Evolutionary conservation across 441 rosid genomes (phyloP), one percentile per base, ranked within the genome.

Genomic region (Gossypium gossypioides): DNA sequence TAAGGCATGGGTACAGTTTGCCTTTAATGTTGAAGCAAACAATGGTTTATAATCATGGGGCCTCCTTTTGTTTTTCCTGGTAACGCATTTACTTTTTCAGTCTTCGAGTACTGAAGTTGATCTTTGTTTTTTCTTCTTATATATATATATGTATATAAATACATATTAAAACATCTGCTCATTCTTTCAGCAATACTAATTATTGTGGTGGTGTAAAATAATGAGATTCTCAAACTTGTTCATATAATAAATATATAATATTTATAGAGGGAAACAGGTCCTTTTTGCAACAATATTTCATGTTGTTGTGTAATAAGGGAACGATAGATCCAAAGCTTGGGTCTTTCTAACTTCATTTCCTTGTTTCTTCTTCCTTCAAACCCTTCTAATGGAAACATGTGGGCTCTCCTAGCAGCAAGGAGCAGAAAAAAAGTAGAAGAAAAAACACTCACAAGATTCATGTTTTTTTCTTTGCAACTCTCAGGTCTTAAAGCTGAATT

Each of bases 251-350:
- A 13, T 51, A 16, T 16, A 16, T 51, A 51, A 32, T 15, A 25
- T 6, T n/a, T 12, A 59, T 60, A 3, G 1, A 32, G 32, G 19
- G 37, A 32, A 32, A 1, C 7, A 32, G 37, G 37, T 32, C 7
- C 7, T 32, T 32, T 32, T 32, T 32, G 37, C 37, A 32, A 32
- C 37, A 32, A 32, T 32, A 32, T 32, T 32, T 32, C 37, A 32
- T 32, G 37, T 32, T 29, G 32, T 29, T 32, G 37, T 32, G 7
- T 32, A 32, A 5, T 32, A 32, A 0, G 7, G 37, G 37, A 32
- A 32, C 82, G 82, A 85, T 84, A 78, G 78, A 83, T 84, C 85
- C 88, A 77, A 88, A 83, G 87, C 79, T 77, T 84, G 76, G 63
- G 76, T 71, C 75, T 69, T 71, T 63, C 7, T 32, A 21, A n/a